These are phyloP conservation scores for Talaromyces sp. DNA, from an alignment of 2,329 filamentous ascomycete species.

Conservation along the genomic window DNA sequence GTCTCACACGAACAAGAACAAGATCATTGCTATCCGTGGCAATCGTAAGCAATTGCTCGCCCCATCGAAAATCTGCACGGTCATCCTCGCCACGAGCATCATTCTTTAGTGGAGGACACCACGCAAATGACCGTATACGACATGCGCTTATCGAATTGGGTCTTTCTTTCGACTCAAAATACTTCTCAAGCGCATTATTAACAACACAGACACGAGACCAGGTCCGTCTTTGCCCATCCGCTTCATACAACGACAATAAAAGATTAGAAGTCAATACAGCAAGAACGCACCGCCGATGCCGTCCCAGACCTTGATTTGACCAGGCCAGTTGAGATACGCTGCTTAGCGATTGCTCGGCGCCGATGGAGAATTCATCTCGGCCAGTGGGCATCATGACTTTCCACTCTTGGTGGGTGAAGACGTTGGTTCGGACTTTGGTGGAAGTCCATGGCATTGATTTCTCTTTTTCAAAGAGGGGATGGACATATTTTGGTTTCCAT, in stretches of 20 bases:
- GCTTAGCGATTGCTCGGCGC: constrained; percentile 57
- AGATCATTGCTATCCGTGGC: constrained; percentile 42
- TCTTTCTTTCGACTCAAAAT: constrained; percentile 30
- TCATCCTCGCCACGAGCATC: constrained; percentile 1
- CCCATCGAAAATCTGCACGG: constrained; percentile 29
- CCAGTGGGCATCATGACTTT: constrained; percentile 45
- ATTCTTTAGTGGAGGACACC: constrained; percentile 34
- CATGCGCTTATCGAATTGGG: constrained; percentile 25
- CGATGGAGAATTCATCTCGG: constrained; percentile 52
- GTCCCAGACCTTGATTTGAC: constrained; percentile 56
- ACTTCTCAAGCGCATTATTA: constrained; percentile 47
- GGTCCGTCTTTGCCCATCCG: constrained; percentile 43
- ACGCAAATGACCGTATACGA: constrained; percentile 43
- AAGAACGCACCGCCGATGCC: constrained; percentile 53
- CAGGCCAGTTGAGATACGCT: constrained; percentile 51
- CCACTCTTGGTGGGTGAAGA: constrained; percentile 53
- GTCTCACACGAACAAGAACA: constrained; percentile 29
- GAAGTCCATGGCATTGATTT: constrained; percentile 35
- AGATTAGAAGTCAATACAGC: constrained; percentile 57
- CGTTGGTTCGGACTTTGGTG: constrained; percentile 47
- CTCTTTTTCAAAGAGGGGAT: constrained; percentile 19
- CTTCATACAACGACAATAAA: constrained; percentile 56
- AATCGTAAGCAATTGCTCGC: constrained; percentile 33
- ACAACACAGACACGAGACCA: constrained; percentile 55
- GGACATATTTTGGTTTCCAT: constrained; percentile 18